Base-by-base conservation (phyloP, 805 yeast species). In the Torulaspora indica region DNA sequence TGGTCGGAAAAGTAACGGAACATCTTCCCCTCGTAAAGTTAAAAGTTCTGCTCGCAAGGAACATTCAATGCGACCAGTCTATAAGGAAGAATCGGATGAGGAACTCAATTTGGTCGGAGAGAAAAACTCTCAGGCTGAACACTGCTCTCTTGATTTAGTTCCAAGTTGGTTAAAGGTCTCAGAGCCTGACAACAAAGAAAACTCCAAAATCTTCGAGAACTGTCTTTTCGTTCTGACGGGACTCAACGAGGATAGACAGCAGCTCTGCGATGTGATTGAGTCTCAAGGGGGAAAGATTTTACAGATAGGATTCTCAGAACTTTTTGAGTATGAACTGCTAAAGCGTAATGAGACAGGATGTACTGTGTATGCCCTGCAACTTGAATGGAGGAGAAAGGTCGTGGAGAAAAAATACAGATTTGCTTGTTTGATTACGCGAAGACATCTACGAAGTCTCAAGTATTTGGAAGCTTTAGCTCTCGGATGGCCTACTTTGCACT, bases 401-500 rank as follows among this genome's bases (percentile, higher is more conserved):
- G 45, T 24, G n/a, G 52, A 50, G 10, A 34, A 48, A 8, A 45
- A 51, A 1, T 70, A 61, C 48, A 68, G 55, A 25, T 85, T 88
- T 64, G 87, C 75, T 1, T 90, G 90, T 1, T 68, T 85, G 27
- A 64, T 89, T 1, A 73, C 91, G 0, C 73, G 73, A 30, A 71
- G 71, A 24, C 73, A 75, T 45, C 70, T 77, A 14, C 68, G 96
- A 29, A 85, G 89, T 38, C 72, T 81, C 7, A 89, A 88, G 56
- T 89, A 83, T 58, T 60, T 89, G 8, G 93, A 86, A 56, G 79
- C 83, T 2, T 61, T 88, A 13, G 85, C 91, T 0, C 58, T 88
- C 35, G 90, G 91, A 2, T 88, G 95, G 95, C 97, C 97, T 2
- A 74, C 85, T 14, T 56, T 89, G 24, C 79, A 86, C 2, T 74